Base-by-base conservation (phyloP, 2,329 filamentous ascomycete species). In the Microdochium nivale region DNA sequence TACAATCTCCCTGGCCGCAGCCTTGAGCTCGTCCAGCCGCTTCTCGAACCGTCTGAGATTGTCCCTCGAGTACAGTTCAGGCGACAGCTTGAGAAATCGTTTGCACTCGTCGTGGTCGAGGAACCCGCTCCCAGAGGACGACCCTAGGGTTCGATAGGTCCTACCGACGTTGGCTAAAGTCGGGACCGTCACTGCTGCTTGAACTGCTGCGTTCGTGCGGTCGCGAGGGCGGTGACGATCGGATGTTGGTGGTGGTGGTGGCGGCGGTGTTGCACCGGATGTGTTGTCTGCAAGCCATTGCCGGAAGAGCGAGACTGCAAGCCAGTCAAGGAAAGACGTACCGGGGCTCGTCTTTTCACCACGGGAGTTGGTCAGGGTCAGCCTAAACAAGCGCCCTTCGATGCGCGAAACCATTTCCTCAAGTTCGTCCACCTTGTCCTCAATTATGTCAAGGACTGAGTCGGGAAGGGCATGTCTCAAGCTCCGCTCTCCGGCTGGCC, bases 271-370 rank as follows among this genome's bases (percentile, higher is more conserved):
- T 0, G 82, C 81, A 0, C 89, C 86, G 2, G 88, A 86, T 3
- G 88, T 95, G 66, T 90, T 92, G 61, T 96, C 91, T 3, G 90
- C 89, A 7, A 96, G 76, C 90, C 91, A 96, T 67, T 96, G 90
- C 3, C 92, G 81, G 70, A 96, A 97, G 13, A 96, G 74, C 43
- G 83, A 88, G 48, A 96, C 82, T 19, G 84, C 90, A 7, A 96
- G 80, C 91, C 91, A 96, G 68, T 95, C 90, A 23, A 96, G 75
- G 66, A 91, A 96, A 51, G 83, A 84, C 49, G 86, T 94, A 21
- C 76, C 74, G 0, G 92, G 92, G 2, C 79, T 86, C 46, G 96
- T 87, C 51, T 90, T 81, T 64, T 96, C 90, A 51, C 91, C 92
- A 56, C 85, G 77, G 11, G 83, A 80, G 21, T 87, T 96, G 3